Evolutionary conservation across 345 rosid species (phyloP).

Genomic region (Salix dunnii): DNA sequence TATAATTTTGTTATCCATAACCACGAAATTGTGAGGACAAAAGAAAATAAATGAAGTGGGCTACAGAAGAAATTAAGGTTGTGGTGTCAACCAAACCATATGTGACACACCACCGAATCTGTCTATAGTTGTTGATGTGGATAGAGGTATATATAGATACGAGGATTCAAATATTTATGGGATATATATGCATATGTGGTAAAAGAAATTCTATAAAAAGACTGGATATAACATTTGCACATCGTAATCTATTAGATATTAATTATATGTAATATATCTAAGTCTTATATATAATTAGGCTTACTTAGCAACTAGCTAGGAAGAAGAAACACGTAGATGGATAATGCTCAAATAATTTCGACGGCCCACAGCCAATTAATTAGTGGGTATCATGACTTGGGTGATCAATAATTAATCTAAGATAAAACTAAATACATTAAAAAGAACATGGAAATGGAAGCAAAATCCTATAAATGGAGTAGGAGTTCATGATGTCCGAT

Average conservation of each 20-base stretch:
- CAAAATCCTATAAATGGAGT: background rate
- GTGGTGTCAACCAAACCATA: conserved; percentile 19
- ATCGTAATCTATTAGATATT: background rate
- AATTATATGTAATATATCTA: background rate
- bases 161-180: background rate
- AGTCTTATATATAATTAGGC: background rate
- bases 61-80: background rate
- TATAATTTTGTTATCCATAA: no score
- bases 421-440: no score
- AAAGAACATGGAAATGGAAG: background rate
- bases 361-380: no score
- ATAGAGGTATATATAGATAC: background rate
- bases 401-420: no score
- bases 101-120: background rate
- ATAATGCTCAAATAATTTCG: no score
- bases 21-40: background rate
- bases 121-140: background rate
- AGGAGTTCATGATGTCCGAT: no score
- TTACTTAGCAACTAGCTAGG: background rate
- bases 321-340: background rate
- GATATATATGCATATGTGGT: background rate
- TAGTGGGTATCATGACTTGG: no score
- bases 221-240: background rate
- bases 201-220: background rate
- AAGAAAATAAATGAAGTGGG: conserved; percentile 18